Base-by-base conservation (phyloP, 768 basidiomycete species). In the Collybia sordida region DNA sequence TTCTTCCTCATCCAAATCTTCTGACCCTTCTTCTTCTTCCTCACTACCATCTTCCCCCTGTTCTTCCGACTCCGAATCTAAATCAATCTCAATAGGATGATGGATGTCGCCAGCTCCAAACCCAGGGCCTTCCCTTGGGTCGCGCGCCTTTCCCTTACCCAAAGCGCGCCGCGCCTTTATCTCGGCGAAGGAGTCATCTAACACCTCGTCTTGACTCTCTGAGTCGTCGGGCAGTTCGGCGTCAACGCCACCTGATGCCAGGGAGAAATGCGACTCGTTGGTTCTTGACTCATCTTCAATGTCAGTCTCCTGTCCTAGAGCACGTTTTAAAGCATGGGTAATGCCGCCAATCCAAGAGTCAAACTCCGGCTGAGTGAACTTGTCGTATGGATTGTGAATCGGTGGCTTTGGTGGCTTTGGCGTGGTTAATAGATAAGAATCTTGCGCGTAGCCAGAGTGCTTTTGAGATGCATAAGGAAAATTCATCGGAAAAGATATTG, bases 321-420 rank as follows among this genome's bases (percentile, higher is more conserved):
- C 87, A 42, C 67, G 72, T 50, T 75, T 75, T 23, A 89, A 67
- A 44, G 79, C 70, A 52, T 72, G 64, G 0, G 82, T 86, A 38
- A 89, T 77, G 58, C 75, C 82, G 56, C 72, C 77, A 57, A 89
- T 83, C 82, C 82, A 89, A 60, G 75, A 71, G 72, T 88, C 85
- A 57, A 88, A 89, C 54, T 88, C 80, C 1, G 72, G 68, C 60
- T 82, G 75, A 1, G 83, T 74, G 63, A 89, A 86, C 63, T 83
- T 84, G 64, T 88, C 85, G 62, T 83, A 89, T 1, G 87, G 87
- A 58, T 89, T 89, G 45, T 79, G 65, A 46, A 86, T 76, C 17
- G 86, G 85, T 5, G 81, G 67, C 17, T 74, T 73, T 1, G 59
- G 45, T 1, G 57, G 15, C 40, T 57, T 65, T 11, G 56, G 47